Base-by-base conservation (phyloP, 331 rosid species). In the Stylosanthes scabra region DNA sequence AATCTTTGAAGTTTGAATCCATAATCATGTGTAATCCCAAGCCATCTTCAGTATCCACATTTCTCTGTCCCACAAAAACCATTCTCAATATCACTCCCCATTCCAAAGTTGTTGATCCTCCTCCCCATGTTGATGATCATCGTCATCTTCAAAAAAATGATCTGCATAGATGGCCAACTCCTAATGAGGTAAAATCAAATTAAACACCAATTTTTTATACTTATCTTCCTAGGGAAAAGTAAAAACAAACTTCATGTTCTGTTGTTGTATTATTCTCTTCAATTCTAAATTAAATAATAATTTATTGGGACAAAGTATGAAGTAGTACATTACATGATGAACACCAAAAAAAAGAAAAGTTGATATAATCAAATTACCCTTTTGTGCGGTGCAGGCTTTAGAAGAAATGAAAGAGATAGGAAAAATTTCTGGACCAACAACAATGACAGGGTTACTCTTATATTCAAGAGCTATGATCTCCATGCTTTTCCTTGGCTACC, bases 381-480 rank as follows among this genome's bases (percentile, higher is more conserved):
- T 13, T 28, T 70, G 54, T 50, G 59, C 60, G 45, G 67, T 7
- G 82, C 91, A 95, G 98, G 92, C 85, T 41, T 13, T 90, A 4
- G 90, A 66, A 76, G 99, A 95, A 86, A 83, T 95, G 83, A 95
- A 79, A 76, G 98, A 80, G 63, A 87, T 90, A 81, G 92, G 97
- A 78, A 90, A 82, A 77, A 86, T 95, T 54, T 90, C 96, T 2
- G 88, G 97, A 5, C 99, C 99, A 59, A 90, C 92, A 52, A 76
- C 91, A 50, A 63, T 90, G 10, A 90, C 98, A 3, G 99, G 98
- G 2, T 86, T 95, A 2, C 82, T 95, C 62, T 44, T 90, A 13
- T 92, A 88, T 42, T 90, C 98, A 2, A 85, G 99, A 80, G 98
- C 98, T 8, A 90, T 95, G 99, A 95, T 95, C 77, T 95, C 99